Conservation (phyloP, 495 filamentous ascomycete species). For the Aspergillus haitiensis region DNA sequence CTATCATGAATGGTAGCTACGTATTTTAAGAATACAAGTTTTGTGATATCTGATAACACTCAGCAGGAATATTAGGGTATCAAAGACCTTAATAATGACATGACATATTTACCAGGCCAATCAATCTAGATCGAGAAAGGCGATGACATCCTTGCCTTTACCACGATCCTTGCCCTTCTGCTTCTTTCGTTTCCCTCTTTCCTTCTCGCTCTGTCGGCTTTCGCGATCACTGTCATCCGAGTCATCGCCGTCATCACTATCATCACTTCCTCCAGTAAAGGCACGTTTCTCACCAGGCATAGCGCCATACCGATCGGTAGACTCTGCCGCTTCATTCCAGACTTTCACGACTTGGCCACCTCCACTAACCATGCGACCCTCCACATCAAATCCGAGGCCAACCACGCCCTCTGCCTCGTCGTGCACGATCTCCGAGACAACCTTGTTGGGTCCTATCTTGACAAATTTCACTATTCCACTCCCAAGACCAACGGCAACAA, state of each 20-base stretch:
- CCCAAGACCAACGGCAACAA: conserved; percentile 72
- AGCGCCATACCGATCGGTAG: conserved; percentile 40
- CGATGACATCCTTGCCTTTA: conserved; percentile 58
- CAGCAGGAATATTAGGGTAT: conserved; percentile 23
- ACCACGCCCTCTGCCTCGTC: conserved; percentile 83
- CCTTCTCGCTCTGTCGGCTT: conserved; percentile 35
- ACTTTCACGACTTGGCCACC: conserved; percentile 83
- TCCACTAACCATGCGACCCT: conserved; percentile 81
- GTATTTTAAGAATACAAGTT: too few relatives aligned
- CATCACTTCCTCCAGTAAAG: conserved; percentile 43
- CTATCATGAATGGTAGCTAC: too few relatives aligned
- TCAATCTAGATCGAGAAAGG: conserved; percentile 66
- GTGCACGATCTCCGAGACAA: conserved; percentile 63
- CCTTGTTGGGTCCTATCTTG: conserved; percentile 57
- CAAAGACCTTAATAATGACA: conserved; percentile 17
- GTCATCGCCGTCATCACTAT: conserved; percentile 39
- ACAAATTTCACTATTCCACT: conserved; percentile 64
- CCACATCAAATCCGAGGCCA: conserved; percentile 75
- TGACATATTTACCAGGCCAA: not conserved
- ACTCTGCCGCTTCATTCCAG: conserved; percentile 62
- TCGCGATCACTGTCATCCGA: conserved; percentile 47
- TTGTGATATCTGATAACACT: too few relatives aligned
- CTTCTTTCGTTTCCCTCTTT: conserved; percentile 60
- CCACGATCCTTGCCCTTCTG: conserved; percentile 54
- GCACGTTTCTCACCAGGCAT: conserved; percentile 37